phyloP scores from a whole-genome alignment of 2,329 filamentous ascomycete species.

The Chalaropsis thielavioides region DNA sequence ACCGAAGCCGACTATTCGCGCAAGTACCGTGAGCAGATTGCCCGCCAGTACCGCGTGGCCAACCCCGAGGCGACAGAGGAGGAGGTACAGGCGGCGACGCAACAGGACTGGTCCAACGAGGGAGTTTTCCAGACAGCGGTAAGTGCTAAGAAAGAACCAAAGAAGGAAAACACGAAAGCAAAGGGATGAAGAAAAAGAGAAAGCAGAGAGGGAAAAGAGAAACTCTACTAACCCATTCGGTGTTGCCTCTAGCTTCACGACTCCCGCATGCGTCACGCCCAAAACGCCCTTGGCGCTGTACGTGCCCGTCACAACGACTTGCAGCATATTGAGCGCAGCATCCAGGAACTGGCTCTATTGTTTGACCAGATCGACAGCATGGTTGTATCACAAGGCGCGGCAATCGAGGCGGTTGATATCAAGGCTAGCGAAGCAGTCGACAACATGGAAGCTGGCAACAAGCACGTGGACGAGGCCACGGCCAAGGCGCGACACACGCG shows the following conservation, averaged over 20 bases:
- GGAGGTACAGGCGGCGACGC: slow-evolving; percentile 53
- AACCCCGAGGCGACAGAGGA: slow-evolving; percentile 65
- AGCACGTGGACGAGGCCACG: slow-evolving; percentile 50
- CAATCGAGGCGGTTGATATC: slow-evolving; percentile 46
- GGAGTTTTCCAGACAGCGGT: slow-evolving; percentile 73
- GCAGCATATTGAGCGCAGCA: slow-evolving; percentile 62
- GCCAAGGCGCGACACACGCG: slow-evolving; percentile 50
- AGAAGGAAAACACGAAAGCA: neutral
- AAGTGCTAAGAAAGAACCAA: slow-evolving; percentile 26
- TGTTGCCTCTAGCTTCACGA: slow-evolving; percentile 7
- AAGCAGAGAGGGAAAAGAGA: neutral
- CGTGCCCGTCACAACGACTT: slow-evolving; percentile 74
- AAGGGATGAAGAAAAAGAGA: neutral
- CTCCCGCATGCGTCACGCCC: slow-evolving; percentile 12
- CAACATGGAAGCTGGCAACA: slow-evolving; percentile 47
- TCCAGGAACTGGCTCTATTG: slow-evolving; percentile 53
- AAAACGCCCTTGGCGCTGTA: slow-evolving; percentile 54
- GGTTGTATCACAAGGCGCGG: slow-evolving; percentile 55
- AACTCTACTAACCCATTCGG: neutral
- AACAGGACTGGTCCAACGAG: slow-evolving; percentile 61
- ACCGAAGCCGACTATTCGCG: slow-evolving; percentile 58
- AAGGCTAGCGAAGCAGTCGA: slow-evolving; percentile 51
- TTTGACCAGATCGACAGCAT: slow-evolving; percentile 63
- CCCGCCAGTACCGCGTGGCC: slow-evolving; percentile 66
- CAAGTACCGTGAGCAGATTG: slow-evolving; percentile 63